Evolutionary conservation across 495 filamentous ascomycete genomes (phyloP), one percentile per base, ranked within the genome.

Genomic region (Trichocladium uniseriatum): DNA sequence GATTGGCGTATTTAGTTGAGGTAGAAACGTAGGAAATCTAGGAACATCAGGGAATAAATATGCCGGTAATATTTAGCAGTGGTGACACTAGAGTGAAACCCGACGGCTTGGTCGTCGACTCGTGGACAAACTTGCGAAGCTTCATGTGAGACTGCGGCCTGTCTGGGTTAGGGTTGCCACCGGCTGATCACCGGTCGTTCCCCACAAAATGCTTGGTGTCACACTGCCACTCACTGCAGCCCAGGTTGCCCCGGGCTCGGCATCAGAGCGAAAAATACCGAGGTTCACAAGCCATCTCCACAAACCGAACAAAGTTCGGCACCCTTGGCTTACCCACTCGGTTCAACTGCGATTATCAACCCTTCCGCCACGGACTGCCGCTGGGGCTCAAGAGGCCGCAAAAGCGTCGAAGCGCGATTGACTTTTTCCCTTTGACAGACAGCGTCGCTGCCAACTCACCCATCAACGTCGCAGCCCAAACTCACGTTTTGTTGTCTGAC

Each of bases 251-350:
- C 45, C 29, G 40, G 19, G 41, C 45, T 55, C 53, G 53, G 53
- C 53, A 55, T 43, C 38, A n/a, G 32, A 35, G 10, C 15, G n/a
- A n/a, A 48, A 34, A 49, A 49, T 49, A 50, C 54, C 54, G 54
- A 57, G 54, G 54, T 53, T 57, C 45, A 50, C 50, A 41, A 53
- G 54, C 54, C 44, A 36, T 27, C 43, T 31, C 42, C 47, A 43
- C 48, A 21, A 38, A 10, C 43, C 42, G 43, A 43, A 39, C n/a
- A 28, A 41, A 16, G 39, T 39, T 6, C 35, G 28, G 19, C 27
- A 29, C 37, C 16, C 42, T 28, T 38, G 21, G 21, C 19, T 16
- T 24, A 5, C 10, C 46, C 52, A 54, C 47, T 43, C 39, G 20
- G 22, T 32, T n/a, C 38, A 29, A 39, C 47, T 15, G 28, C 45